Percentiles rank a stretch among this genome's conserved stretches.
Conservation (phyloP, 129 eudicot genomes). For the Kitagawia praeruptora region DNA sequence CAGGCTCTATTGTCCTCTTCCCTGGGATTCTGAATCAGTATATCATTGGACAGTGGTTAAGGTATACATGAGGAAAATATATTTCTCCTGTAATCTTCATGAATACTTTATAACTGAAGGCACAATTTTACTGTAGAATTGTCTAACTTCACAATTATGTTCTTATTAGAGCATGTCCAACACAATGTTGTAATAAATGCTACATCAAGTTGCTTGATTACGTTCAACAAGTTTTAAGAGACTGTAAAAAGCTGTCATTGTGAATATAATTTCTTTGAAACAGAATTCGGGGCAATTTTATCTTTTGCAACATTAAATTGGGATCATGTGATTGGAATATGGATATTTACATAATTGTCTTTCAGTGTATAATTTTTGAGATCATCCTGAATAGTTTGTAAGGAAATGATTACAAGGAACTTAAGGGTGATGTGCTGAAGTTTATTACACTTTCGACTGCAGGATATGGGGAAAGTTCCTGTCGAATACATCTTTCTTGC, state of each 20-base stretch:
- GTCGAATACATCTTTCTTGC: constrained; percentile 64
- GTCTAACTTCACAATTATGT: not conserved
- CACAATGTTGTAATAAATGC: not conserved
- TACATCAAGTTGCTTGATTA: not conserved
- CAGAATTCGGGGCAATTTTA: not conserved
- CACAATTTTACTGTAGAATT: not conserved
- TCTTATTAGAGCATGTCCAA: not conserved
- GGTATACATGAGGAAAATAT: constrained; percentile 22
- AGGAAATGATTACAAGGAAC: not conserved
- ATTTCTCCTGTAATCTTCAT: not conserved
- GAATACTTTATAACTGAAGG: not conserved
- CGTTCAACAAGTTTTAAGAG: not conserved
- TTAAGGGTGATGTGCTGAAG: constrained; percentile 6
- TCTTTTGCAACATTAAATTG: not conserved
- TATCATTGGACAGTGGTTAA: constrained; percentile 69
- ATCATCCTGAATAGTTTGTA: not conserved
- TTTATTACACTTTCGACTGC: constrained; percentile 13
- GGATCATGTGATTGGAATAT: not conserved
- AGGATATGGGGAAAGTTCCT: constrained; percentile 89
- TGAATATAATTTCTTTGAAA: not conserved
- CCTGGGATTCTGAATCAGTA: constrained; percentile 74
- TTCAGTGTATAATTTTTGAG: not conserved
- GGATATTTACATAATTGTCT: not conserved
- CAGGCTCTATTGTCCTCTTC: constrained; percentile 69
- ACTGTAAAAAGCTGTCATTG: not conserved